Evolutionary conservation across 495 filamentous ascomycete species (phyloP).

Genomic region (Acidiella bohemica): DNA sequence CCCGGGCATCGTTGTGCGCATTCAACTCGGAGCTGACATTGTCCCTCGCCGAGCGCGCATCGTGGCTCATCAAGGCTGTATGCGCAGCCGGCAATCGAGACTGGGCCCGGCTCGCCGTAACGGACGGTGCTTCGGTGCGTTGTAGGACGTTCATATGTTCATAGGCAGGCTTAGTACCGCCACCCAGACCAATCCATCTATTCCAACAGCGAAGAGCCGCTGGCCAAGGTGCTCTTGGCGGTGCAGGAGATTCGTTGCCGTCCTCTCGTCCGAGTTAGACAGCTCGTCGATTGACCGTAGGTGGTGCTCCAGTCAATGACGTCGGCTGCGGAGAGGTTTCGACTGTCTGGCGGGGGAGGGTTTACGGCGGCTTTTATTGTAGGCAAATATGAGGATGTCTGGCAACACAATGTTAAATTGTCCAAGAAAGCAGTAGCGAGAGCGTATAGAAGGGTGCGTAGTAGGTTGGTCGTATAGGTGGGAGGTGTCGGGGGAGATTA

Average conservation of each 20-base stretch:
- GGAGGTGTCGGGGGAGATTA: not conserved
- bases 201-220: not conserved
- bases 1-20: constrained; percentile 38
- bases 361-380: too few species aligned
- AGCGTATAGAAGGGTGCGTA: not conserved
- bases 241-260: too few species aligned
- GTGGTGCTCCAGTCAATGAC: too few species aligned
- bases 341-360: too few species aligned
- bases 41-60: constrained; percentile 12
- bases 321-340: too few species aligned
- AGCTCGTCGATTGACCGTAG: too few species aligned
- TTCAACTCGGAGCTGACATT: constrained; percentile 23
- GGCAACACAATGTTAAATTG: not conserved
- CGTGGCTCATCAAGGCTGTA: constrained; percentile 22
- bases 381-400: too few species aligned
- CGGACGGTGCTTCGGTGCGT: not conserved
- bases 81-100: constrained; percentile 3
- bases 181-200: constrained; percentile 1
- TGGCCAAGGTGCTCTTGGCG: not conserved
- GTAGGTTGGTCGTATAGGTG: not conserved
- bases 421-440: not conserved
- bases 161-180: not conserved
- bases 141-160: not conserved
- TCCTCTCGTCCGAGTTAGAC: too few species aligned
- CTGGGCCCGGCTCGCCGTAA: not conserved